A percentile compares a stretch with the other conserved stretches of the same genome.
Evolutionary conservation across 2,329 filamentous ascomycete genomes (phyloP).

Genomic region (Aspergillus felis): DNA sequence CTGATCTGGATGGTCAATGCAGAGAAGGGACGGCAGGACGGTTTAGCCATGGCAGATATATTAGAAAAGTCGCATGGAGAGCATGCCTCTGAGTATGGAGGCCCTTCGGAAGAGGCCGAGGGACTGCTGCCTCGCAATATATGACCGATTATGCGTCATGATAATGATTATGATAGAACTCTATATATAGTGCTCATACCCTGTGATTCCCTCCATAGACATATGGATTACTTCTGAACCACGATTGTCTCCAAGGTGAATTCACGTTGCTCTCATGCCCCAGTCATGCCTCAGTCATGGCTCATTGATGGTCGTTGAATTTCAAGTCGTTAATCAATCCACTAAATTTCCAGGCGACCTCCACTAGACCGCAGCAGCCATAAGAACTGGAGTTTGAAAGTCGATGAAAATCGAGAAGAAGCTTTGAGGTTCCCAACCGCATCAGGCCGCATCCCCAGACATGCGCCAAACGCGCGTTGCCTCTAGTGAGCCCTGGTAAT

Average conservation of each 20-base stretch:
- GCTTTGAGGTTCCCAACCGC: not conserved
- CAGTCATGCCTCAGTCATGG: not conserved
- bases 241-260: not conserved
- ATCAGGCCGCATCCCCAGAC: not conserved
- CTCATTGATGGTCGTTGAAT: not conserved
- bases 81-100: conserved; percentile 4
- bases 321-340: not conserved
- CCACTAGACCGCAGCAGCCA: not conserved
- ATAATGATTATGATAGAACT: conserved; percentile 2
- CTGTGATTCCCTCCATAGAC: not conserved
- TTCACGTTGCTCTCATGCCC: not conserved
- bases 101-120: conserved; percentile 25
- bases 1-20: conserved; percentile 68
- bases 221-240: not conserved
- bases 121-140: conserved; percentile 19
- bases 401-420: not conserved
- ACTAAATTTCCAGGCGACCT: not conserved
- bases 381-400: not conserved
- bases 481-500: not conserved
- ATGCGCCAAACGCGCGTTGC: not conserved
- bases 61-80: conserved; percentile 16
- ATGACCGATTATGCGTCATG: conserved; percentile 2
- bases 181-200: not conserved
- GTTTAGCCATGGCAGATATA: conserved; percentile 27
- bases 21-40: conserved; percentile 33